phyloP scores from a whole-genome alignment of 2,329 filamentous ascomycete genomes.

The Exophiala viscosa region DNA sequence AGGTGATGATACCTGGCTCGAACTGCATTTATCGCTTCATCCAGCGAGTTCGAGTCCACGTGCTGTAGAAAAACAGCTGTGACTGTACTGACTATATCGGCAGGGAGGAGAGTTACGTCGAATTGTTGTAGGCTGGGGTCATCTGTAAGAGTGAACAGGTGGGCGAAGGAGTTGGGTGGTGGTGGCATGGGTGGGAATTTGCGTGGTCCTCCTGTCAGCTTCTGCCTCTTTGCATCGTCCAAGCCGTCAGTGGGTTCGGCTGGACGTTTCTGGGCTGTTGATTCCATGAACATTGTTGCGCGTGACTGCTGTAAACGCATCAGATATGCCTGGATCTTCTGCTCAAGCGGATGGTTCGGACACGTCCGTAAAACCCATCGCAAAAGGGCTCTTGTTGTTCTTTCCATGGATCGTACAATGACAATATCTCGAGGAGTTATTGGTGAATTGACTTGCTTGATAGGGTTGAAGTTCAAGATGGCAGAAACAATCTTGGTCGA shows the following conservation, averaged over 20 bases:
- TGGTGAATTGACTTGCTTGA: conserved; percentile 72
- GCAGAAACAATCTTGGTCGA: conserved; percentile 81
- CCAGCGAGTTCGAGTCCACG: conserved; percentile 65
- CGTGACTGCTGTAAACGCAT: conserved; percentile 77
- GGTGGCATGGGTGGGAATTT: conserved; percentile 68
- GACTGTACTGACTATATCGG: conserved; percentile 73
- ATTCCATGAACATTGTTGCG: conserved; percentile 74
- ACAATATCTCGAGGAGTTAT: conserved; percentile 77
- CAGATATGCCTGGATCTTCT: conserved; percentile 80
- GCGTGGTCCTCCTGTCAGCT: conserved; percentile 53
- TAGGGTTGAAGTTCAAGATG: conserved; percentile 85
- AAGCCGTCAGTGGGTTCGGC: conserved; percentile 68
- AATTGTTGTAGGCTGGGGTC: conserved; percentile 73
- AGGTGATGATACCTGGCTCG: conserved; percentile 30
- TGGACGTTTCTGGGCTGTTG: conserved; percentile 66
- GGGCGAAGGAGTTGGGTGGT: conserved; percentile 72
- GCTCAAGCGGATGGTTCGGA: conserved; percentile 69
- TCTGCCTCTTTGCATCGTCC: conserved; percentile 77
- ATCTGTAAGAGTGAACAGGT: conserved; percentile 79
- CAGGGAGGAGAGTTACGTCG: conserved; percentile 74
- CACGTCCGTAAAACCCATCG: conserved; percentile 83
- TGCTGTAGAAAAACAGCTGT: conserved; percentile 72
- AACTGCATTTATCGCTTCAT: conserved; percentile 65
- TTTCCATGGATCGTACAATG: conserved; percentile 88
- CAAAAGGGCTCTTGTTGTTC: conserved; percentile 79